phyloP scores from a whole-genome alignment of 345 rosid species.

The Capsella bursapastoris region DNA sequence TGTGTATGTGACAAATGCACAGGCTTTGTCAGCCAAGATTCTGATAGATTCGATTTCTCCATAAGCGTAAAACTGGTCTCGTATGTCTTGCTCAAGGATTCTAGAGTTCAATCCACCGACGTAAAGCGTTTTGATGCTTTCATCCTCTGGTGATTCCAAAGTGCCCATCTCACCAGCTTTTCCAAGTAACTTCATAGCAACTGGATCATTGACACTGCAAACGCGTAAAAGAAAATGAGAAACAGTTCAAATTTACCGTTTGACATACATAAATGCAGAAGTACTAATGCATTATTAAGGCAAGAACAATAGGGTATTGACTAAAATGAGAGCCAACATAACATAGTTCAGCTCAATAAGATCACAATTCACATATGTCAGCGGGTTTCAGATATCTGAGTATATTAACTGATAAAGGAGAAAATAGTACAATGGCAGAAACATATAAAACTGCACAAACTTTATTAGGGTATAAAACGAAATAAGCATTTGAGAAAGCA shows the following conservation, averaged over 20 bases:
- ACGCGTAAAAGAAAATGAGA: slow-evolving; percentile 22
- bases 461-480: background rate
- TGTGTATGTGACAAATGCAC: slow-evolving; percentile 95
- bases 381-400: background rate
- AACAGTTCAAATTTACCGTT: background rate
- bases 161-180: slow-evolving; percentile 99
- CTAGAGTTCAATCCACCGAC: slow-evolving; percentile 90
- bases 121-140: slow-evolving; percentile 86
- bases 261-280: slow-evolving; percentile 1
- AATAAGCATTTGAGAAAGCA: slow-evolving; percentile 5
- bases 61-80: slow-evolving; percentile 87
- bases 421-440: background rate
- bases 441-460: background rate
- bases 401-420: background rate
- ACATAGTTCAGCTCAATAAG: slow-evolving; percentile 3
- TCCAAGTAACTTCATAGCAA: slow-evolving; percentile 85
- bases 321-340: slow-evolving; percentile 4
- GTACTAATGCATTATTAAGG: background rate
- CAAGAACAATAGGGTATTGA: background rate
- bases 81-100: slow-evolving; percentile 83
- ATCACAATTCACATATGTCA: background rate
- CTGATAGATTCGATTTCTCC: slow-evolving; percentile 90
- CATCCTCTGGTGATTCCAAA: slow-evolving; percentile 88
- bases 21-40: slow-evolving; percentile 85
- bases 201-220: slow-evolving; percentile 91